Conservation (phyloP, 495 filamentous ascomycete species). For the Pyronema domesticum region DNA sequence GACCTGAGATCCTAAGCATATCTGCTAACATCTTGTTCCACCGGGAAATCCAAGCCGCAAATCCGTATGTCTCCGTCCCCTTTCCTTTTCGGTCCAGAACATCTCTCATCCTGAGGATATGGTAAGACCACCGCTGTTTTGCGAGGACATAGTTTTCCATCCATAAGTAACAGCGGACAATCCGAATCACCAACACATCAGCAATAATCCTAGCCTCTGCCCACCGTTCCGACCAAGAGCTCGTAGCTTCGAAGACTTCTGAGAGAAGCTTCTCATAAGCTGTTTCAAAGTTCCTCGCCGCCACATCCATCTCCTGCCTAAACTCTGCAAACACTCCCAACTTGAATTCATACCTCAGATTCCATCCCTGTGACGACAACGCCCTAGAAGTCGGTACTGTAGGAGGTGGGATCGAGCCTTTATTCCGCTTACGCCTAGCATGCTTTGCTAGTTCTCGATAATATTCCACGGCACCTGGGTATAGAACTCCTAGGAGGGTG, state of each 20-base stretch:
- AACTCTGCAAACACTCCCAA: slow-evolving; percentile 78
- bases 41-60: slow-evolving; percentile 13
- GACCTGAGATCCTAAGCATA: slow-evolving; percentile 8
- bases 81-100: slow-evolving; percentile 66
- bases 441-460: slow-evolving; percentile 85
- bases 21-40: slow-evolving; percentile 23
- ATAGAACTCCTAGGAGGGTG: slow-evolving; percentile 40
- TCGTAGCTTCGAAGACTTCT: slow-evolving; percentile 72
- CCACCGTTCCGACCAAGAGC: slow-evolving; percentile 71
- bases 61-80: slow-evolving; percentile 36
- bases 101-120: slow-evolving; percentile 49
- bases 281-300: slow-evolving; percentile 61
- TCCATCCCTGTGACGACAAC: slow-evolving; percentile 72
- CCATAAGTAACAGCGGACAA: slow-evolving; percentile 63
- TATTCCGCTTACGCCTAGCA: slow-evolving; percentile 60
- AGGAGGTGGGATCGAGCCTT: slow-evolving; percentile 56
- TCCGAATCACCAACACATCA: slow-evolving; percentile 60
- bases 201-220: slow-evolving; percentile 68
- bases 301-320: slow-evolving; percentile 73
- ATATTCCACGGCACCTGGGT: slow-evolving; percentile 54
- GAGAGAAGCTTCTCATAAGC: slow-evolving; percentile 66
- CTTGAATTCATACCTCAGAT: slow-evolving; percentile 83
- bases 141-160: slow-evolving; percentile 55
- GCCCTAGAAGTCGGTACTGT: slow-evolving; percentile 71
- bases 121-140: slow-evolving; percentile 54